Evolutionary conservation across 441 rosid genomes (phyloP).

Genomic region (Melastoma candidum): DNA sequence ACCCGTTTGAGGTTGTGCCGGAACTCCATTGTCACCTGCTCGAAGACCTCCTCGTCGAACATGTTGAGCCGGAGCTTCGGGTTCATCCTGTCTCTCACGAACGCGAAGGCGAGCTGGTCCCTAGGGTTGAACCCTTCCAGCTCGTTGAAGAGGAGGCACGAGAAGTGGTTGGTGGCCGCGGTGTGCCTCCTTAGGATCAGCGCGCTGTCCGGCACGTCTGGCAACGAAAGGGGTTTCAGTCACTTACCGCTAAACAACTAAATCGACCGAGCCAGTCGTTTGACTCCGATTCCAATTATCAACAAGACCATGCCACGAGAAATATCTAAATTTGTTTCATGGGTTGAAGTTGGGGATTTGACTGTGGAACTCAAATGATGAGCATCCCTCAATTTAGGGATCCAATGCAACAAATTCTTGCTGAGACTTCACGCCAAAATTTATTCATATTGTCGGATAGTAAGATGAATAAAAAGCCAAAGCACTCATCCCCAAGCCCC

Average conservation of each 20-base stretch:
- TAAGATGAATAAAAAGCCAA: no score
- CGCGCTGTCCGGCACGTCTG: conserved; percentile 83
- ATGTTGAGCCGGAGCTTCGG: conserved; percentile 60
- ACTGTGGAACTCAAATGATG: no score
- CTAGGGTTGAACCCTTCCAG: conserved; percentile 71
- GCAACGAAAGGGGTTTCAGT: background rate
- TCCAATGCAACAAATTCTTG: no score
- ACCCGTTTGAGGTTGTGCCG: conserved; percentile 49
- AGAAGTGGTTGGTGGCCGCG: conserved; percentile 44
- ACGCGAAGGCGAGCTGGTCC: conserved; percentile 78
- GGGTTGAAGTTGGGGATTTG: no score
- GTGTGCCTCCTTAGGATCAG: conserved; percentile 64
- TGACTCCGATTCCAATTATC: no score
- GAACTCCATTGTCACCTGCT: conserved; percentile 63
- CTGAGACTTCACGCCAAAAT: no score
- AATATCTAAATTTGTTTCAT: no score
- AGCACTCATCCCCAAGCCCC: no score
- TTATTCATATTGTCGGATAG: no score
- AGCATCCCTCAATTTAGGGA: no score
- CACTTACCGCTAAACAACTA: background rate
- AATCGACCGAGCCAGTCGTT: no score
- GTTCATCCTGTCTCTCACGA: conserved; percentile 50
- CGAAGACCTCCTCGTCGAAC: conserved; percentile 74
- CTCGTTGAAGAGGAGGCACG: conserved; percentile 76
- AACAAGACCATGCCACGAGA: no score